Conservation (phyloP, 352 stramenopile genomes). For the Phytophthora sansomeana region DNA sequence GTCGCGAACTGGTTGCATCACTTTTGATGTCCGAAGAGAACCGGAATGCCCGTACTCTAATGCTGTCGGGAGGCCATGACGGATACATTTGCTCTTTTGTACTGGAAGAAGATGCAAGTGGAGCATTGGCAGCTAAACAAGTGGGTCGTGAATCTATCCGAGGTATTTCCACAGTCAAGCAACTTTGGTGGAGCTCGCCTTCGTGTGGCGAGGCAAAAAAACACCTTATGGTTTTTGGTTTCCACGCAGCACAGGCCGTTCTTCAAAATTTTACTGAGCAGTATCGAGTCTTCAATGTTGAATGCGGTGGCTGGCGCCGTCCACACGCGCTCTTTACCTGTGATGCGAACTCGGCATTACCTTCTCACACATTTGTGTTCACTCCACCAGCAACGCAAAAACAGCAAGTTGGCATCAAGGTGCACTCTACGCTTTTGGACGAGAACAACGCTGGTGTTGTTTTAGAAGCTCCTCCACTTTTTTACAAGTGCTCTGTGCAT, state of each 20-base stretch:
- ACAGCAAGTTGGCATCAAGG: constrained; percentile 60
- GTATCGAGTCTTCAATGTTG: constrained; percentile 79
- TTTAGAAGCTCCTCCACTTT: constrained; percentile 6
- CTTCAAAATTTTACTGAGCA: constrained; percentile 79
- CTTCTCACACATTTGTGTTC: constrained; percentile 75
- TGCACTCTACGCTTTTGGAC: constrained; percentile 65
- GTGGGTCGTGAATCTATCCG: constrained; percentile 78
- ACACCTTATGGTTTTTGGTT: constrained; percentile 86
- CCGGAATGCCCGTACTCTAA: constrained; percentile 10
- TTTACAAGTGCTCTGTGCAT: constrained; percentile 61
- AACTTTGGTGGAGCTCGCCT: constrained; percentile 52
- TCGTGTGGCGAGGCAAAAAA: background rate
- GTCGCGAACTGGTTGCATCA: constrained; percentile 73
- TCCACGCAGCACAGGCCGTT: constrained; percentile 76
- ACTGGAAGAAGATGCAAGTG: constrained; percentile 38
- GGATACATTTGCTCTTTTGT: constrained; percentile 80
- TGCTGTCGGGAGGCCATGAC: constrained; percentile 83
- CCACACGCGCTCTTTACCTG: constrained; percentile 63
- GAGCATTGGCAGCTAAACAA: constrained; percentile 40
- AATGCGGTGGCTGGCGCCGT: constrained; percentile 86
- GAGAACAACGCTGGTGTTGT: background rate
- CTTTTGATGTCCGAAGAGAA: constrained; percentile 46
- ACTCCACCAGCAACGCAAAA: constrained; percentile 60
- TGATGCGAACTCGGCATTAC: constrained; percentile 36
- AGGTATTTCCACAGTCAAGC: constrained; percentile 80